Evolutionary conservation across 1,284 basidiomycete genomes (phyloP).

Genomic region (Puccinia triticina): DNA sequence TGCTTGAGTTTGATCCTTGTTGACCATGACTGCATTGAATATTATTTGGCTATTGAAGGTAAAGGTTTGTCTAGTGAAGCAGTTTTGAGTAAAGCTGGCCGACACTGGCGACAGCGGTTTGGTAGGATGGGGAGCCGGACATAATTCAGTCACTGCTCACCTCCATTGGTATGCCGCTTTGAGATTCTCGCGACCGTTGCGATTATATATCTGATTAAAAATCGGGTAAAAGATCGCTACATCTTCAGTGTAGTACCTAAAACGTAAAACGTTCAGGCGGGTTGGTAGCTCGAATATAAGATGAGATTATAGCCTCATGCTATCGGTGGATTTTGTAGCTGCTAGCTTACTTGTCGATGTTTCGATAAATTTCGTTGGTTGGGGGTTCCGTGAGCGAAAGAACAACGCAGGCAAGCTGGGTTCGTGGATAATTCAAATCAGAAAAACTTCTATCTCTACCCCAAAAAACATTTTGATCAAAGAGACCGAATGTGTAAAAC

Average conservation of each 20-base stretch:
- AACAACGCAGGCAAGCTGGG: slow-evolving; percentile 14
- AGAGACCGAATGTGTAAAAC: neutral
- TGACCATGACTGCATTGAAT: slow-evolving; percentile 42
- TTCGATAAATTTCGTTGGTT: neutral
- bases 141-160: neutral
- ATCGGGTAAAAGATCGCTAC: slow-evolving; percentile 24
- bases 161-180: slow-evolving; percentile 41
- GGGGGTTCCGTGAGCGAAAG: neutral
- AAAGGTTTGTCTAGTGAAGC: slow-evolving; percentile 1
- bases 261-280: neutral
- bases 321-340: neutral
- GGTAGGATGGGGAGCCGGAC: neutral
- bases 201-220: slow-evolving; percentile 35
- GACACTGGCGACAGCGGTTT: neutral
- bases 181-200: slow-evolving; percentile 39
- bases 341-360: slow-evolving; percentile 10
- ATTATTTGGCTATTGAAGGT: slow-evolving; percentile 10
- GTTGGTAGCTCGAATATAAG: neutral
- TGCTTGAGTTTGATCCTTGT: slow-evolving; percentile 34
- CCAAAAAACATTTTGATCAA: neutral
- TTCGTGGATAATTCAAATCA: neutral
- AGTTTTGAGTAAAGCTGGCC: neutral
- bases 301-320: neutral
- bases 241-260: slow-evolving; percentile 45
- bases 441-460: neutral